Percentiles rank a stretch among this genome's conserved stretches.
These are phyloP conservation scores for Fusarium falciforme DNA, from an alignment of 2,329 filamentous ascomycete species.

Conservation along the genomic window DNA sequence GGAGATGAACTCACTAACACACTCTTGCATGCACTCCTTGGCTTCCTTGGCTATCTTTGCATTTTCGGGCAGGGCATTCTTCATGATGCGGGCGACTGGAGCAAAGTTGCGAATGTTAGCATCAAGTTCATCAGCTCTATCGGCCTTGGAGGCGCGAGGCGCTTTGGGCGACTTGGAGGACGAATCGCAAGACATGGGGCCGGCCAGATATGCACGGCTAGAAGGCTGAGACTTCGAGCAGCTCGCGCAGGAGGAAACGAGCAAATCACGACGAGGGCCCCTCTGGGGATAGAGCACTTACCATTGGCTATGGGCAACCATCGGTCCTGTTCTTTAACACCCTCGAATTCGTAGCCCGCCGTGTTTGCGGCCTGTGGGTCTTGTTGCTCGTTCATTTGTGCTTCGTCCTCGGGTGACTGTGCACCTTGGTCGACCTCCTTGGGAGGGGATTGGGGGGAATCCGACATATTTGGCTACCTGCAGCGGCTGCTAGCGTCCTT, in stretches of 20 bases:
- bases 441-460: conserved; percentile 84
- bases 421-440: conserved; percentile 95
- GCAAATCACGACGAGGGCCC: conserved; percentile 56
- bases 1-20: conserved; percentile 99
- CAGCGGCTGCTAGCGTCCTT: conserved; percentile 72
- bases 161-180: conserved; percentile 63
- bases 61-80: conserved; percentile 95
- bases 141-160: conserved; percentile 59
- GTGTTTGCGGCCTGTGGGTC: conserved; percentile 81
- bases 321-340: conserved; percentile 97
- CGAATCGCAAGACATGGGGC: conserved; percentile 71
- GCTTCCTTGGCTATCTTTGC: conserved; percentile 99
- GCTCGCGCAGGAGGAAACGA: conserved; percentile 43
- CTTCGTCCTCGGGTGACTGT: conserved; percentile 94
- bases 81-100: conserved; percentile 99
- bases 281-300: conserved; percentile 67
- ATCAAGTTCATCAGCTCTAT: conserved; percentile 71
- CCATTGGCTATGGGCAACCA: conserved; percentile 99
- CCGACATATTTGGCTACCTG: conserved; percentile 91
- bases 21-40: conserved; percentile 99
- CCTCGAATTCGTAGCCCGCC: conserved; percentile 86
- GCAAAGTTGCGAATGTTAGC: conserved; percentile 96
- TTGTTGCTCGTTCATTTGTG: conserved; percentile 89
- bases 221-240: conserved; percentile 44
- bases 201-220: conserved; percentile 51